phyloP scores from a whole-genome alignment of 176 grass and related monocot species.

The Eragrostis nindensis region DNA sequence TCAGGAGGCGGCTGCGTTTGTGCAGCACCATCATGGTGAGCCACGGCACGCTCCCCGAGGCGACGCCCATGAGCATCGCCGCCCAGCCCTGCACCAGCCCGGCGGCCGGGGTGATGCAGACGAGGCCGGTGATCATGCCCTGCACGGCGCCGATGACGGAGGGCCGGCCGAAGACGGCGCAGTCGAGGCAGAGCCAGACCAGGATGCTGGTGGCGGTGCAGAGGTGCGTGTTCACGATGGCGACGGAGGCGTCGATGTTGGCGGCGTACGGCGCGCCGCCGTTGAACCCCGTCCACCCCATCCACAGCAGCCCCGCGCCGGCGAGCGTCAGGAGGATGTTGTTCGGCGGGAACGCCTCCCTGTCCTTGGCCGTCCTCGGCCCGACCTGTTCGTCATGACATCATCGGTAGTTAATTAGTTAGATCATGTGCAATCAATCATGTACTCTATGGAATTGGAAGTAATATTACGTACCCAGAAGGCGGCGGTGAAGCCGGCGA shows the following conservation, averaged over 20 bases:
- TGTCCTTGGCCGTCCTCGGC: conserved; percentile 68
- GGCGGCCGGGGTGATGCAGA: conserved; percentile 71
- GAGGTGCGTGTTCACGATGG: conserved; percentile 79
- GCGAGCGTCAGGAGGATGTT: conserved; percentile 70
- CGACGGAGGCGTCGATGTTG: conserved; percentile 62
- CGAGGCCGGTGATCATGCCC: conserved; percentile 92
- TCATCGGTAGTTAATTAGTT: not conserved
- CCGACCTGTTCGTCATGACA: conserved; percentile 37
- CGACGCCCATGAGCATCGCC: conserved; percentile 66
- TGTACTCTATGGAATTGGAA: no score
- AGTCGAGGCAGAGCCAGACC: conserved; percentile 74
- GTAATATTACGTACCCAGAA: conserved; percentile 51
- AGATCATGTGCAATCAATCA: no score
- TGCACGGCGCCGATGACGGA: conserved; percentile 90
- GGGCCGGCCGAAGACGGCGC: conserved; percentile 50
- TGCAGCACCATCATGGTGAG: conserved; percentile 90
- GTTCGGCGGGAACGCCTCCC: conserved; percentile 80
- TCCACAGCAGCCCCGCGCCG: conserved; percentile 77
- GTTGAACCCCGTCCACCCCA: conserved; percentile 91
- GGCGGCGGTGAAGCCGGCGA: conserved; percentile 71
- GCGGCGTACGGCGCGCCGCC: conserved; percentile 72
- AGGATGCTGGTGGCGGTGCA: conserved; percentile 83
- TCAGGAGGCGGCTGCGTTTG: conserved; percentile 54
- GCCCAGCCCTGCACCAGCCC: conserved; percentile 83
- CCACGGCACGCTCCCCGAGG: conserved; percentile 80